A percentile compares a stretch with the other conserved stretches of the same genome.
These are phyloP conservation scores for Saturnispora ahearnii DNA, from an alignment of 805 yeast species.

Conservation along the genomic window DNA sequence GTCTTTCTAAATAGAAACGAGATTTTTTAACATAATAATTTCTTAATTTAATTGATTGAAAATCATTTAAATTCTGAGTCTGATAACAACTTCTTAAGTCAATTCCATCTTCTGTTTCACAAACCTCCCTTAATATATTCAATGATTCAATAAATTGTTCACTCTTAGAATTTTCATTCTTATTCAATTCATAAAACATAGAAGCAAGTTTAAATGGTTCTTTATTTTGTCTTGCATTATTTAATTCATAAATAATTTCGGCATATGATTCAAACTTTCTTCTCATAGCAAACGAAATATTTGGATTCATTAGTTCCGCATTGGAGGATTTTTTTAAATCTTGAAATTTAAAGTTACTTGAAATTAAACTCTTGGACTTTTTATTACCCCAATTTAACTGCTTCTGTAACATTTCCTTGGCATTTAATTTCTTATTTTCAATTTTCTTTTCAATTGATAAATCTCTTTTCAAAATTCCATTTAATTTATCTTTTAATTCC, in stretches of 20 bases:
- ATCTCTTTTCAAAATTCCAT: constrained; percentile 36
- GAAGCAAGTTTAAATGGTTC: constrained; percentile 47
- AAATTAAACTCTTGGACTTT: constrained; percentile 21
- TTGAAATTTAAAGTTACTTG: constrained; percentile 23
- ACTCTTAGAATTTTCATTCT: constrained; percentile 51
- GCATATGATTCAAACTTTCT: constrained; percentile 69
- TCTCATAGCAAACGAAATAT: constrained; percentile 28
- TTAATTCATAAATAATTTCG: constrained; percentile 57
- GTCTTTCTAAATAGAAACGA: constrained; percentile 56
- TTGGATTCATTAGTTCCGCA: constrained; percentile 11
- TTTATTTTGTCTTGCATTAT: constrained; percentile 52
- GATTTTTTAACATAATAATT: constrained; percentile 46
- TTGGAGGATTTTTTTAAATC: constrained; percentile 14
- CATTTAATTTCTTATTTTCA: constrained; percentile 13
- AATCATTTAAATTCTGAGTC: constrained; percentile 22
- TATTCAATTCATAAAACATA: constrained; percentile 52
- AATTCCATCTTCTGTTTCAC: constrained; percentile 30
- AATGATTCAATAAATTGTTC: constrained; percentile 70
- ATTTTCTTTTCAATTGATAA: constrained; percentile 13
- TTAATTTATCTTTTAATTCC: constrained; percentile 64
- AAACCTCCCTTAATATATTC: constrained; percentile 49
- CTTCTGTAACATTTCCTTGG: constrained; percentile 17
- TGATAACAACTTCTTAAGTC: constrained; percentile 19
- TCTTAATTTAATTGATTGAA: constrained; percentile 30
- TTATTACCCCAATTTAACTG: constrained; percentile 24